A percentile compares a stretch with the other conserved stretches of the same genome.
These are phyloP conservation scores for Stenogyne calaminthoides DNA, from an alignment of 305 asterid genomes.

Conservation along the genomic window DNA sequence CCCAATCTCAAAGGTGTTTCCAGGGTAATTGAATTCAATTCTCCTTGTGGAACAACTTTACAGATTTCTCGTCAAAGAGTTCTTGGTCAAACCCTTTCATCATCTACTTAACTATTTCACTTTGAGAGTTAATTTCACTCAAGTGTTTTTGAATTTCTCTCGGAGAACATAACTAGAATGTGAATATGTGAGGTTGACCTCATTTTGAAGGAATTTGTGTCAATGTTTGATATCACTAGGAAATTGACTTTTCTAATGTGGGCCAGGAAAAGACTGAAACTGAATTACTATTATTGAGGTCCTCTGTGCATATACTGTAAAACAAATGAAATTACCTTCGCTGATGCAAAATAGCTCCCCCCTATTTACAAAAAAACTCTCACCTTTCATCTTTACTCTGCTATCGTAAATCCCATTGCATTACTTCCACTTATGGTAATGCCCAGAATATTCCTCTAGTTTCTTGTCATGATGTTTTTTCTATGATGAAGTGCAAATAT, in stretches of 20 bases:
- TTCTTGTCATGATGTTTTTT: not conserved
- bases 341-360: not conserved
- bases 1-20: slow-evolving; percentile 6
- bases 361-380: not conserved
- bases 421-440: not conserved
- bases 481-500: not conserved
- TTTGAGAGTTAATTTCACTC: no score
- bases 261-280: not conserved
- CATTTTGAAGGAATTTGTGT: not conserved
- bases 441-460: not conserved
- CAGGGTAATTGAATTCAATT: not conserved
- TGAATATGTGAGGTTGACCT: not conserved
- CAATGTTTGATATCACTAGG: not conserved
- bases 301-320: not conserved
- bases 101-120: not conserved
- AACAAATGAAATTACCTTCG: not conserved
- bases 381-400: not conserved
- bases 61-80: not conserved
- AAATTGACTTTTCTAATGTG: not conserved
- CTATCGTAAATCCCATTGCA: not conserved
- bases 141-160: not conserved
- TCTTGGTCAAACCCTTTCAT: slow-evolving; percentile 1
- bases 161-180: not conserved
- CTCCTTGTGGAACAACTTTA: not conserved
- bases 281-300: not conserved